phyloP scores from a whole-genome alignment of 2,329 filamentous ascomycete genomes.

The Teratosphaeria viscida region DNA sequence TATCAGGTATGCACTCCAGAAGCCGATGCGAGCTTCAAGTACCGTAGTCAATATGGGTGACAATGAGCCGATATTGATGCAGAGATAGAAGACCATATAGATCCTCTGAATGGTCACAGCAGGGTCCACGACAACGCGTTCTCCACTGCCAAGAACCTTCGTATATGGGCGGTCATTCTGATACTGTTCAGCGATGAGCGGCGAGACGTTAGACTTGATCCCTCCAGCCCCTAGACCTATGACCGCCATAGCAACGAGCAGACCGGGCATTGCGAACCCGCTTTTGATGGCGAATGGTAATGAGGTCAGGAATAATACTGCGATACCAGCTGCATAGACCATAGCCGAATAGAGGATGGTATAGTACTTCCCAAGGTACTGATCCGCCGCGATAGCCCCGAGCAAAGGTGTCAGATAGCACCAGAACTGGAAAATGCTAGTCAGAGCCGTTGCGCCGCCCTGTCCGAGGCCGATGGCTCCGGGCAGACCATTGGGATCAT shows the following conservation, averaged over 20 bases:
- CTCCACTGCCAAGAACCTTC: constrained; percentile 30
- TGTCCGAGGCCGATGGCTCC: constrained; percentile 33
- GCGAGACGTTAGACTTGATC: constrained; percentile 67
- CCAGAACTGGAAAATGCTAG: constrained; percentile 40
- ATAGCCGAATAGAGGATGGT: constrained; percentile 57
- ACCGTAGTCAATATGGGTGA: constrained; percentile 54
- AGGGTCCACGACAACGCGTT: constrained; percentile 38
- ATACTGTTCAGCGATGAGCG: constrained; percentile 40
- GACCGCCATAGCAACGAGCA: constrained; percentile 54
- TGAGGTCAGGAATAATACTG: constrained; percentile 54
- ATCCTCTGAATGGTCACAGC: constrained; percentile 37
- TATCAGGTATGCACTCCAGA: constrained; percentile 49
- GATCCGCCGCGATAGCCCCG: constrained; percentile 49
- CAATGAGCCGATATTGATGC: constrained; percentile 61
- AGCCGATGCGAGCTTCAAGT: constrained; percentile 56
- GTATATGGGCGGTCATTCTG: constrained; percentile 30
- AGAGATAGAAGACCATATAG: constrained; percentile 57
- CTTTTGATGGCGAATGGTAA: constrained; percentile 53
- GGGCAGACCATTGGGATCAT: constrained; percentile 26
- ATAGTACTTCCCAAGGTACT: constrained; percentile 56
- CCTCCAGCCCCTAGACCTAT: constrained; percentile 66
- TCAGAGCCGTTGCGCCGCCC: constrained; percentile 33
- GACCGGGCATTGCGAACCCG: constrained; percentile 48
- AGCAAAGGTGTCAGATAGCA: constrained; percentile 37
- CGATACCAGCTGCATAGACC: constrained; percentile 56